Conservation (phyloP, 208 protist species). For the Trichomonas gallinae region DNA sequence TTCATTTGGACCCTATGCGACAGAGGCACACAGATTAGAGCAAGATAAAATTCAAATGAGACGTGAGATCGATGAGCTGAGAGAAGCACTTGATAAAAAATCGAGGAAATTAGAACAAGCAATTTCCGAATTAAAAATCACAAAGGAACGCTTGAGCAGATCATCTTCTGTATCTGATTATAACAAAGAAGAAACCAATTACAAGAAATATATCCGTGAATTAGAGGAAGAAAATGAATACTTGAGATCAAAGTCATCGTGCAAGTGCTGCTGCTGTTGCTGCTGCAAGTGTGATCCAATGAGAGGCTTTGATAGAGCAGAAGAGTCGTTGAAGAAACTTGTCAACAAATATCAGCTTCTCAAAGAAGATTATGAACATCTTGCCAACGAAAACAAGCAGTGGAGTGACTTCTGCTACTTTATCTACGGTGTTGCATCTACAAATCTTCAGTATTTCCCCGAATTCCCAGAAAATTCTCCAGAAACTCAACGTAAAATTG, state of each 20-base stretch:
- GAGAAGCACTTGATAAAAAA: background rate
- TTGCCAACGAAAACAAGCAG: background rate
- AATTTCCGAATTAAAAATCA: background rate
- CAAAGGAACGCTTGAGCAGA: background rate
- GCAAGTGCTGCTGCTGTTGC: background rate
- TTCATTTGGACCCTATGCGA: background rate
- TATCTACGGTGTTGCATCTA: background rate
- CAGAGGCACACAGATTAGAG: background rate
- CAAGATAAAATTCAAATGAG: background rate
- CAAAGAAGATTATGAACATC: background rate
- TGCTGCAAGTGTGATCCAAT: background rate
- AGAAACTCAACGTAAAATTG: background rate
- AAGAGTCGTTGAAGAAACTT: background rate
- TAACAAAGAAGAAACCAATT: background rate
- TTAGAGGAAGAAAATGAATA: too few relatives aligned
- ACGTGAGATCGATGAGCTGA: background rate
- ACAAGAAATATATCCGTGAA: too few relatives aligned
- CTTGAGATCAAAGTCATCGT: too few relatives aligned
- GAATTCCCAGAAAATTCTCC: background rate
- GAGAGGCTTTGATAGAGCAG: background rate
- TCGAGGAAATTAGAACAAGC: background rate
- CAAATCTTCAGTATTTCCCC: background rate
- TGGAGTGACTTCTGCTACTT: background rate
- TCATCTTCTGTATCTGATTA: background rate
- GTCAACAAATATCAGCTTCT: background rate